phyloP scores from a whole-genome alignment of 1,284 basidiomycete species.

The Wolfiporia cocos region DNA sequence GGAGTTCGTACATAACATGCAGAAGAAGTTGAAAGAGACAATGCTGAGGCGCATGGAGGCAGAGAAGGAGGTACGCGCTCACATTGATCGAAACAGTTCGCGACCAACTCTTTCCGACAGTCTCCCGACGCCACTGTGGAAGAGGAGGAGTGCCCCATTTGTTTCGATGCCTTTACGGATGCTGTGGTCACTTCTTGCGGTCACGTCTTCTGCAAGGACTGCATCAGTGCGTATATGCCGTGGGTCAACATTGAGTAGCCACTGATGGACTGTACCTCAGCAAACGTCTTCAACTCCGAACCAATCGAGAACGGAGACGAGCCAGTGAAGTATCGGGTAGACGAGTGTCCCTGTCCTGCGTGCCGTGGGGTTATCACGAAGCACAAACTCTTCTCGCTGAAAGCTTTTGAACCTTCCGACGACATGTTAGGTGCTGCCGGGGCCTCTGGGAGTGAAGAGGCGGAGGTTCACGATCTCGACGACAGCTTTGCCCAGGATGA shows the following conservation, averaged over 20 bases:
- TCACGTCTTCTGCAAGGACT: slow-evolving; percentile 47
- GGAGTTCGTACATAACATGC: slow-evolving; percentile 44
- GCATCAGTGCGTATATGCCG: slow-evolving; percentile 33
- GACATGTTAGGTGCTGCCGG: slow-evolving; percentile 28
- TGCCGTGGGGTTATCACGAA: slow-evolving; percentile 39
- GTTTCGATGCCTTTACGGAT: slow-evolving; percentile 41
- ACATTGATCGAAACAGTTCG: neutral
- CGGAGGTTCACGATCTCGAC: slow-evolving; percentile 14
- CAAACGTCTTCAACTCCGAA: slow-evolving; percentile 32
- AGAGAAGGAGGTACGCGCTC: slow-evolving; percentile 43
- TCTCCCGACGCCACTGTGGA: slow-evolving; percentile 40
- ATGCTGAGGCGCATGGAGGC: slow-evolving; percentile 35
- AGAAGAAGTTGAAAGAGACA: slow-evolving; percentile 35
- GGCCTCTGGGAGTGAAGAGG: slow-evolving; percentile 14
- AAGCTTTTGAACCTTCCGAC: slow-evolving; percentile 45
- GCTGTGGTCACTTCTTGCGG: slow-evolving; percentile 42
- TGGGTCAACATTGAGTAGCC: too few relatives aligned
- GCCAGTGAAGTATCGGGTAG: slow-evolving; percentile 22
- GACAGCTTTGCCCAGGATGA: slow-evolving; percentile 4
- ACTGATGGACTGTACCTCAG: too few relatives aligned
- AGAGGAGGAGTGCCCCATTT: slow-evolving; percentile 49
- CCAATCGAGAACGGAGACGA: slow-evolving; percentile 27
- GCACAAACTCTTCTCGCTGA: slow-evolving; percentile 38
- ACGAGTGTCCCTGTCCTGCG: slow-evolving; percentile 44
- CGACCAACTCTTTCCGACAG: slow-evolving; percentile 19